phyloP scores from a whole-genome alignment of 164 flowering plant species.

The Buxus sempervirens region DNA sequence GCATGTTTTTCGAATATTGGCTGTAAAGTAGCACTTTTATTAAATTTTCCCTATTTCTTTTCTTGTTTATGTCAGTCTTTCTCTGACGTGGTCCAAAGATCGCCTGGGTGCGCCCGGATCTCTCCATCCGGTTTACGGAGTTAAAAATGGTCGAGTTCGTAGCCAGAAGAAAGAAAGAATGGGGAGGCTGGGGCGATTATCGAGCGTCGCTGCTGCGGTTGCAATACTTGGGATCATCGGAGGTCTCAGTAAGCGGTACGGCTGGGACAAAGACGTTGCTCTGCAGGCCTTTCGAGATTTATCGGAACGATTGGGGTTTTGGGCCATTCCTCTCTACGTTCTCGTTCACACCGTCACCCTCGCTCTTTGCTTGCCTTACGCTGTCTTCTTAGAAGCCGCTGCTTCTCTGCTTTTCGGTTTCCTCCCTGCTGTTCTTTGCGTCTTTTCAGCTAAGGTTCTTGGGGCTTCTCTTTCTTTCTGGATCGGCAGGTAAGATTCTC shows the following conservation, averaged over 20 bases:
- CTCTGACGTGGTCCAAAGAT: too few species aligned
- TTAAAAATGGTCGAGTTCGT: too few species aligned
- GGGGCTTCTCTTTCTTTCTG: slow-evolving; percentile 89
- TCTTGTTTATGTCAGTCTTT: too few species aligned
- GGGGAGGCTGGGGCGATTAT: slow-evolving; percentile 15
- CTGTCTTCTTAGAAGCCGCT: slow-evolving; percentile 88
- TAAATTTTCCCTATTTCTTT: too few species aligned
- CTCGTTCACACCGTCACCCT: slow-evolving; percentile 67
- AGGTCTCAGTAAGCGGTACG: slow-evolving; percentile 23
- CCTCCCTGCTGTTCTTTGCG: slow-evolving; percentile 72
- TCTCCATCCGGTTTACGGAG: too few species aligned
- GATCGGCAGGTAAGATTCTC: slow-evolving; percentile 59
- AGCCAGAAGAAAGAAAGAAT: not conserved
- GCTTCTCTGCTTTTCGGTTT: slow-evolving; percentile 89
- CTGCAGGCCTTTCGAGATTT: slow-evolving; percentile 31
- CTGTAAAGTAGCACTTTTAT: too few species aligned
- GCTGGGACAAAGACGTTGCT: slow-evolving; percentile 45
- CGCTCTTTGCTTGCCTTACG: slow-evolving; percentile 82
- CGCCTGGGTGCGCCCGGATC: too few species aligned
- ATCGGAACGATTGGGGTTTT: slow-evolving; percentile 60
- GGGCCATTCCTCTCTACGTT: slow-evolving; percentile 89
- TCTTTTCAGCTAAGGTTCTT: slow-evolving; percentile 81
- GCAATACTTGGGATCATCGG: slow-evolving; percentile 22
- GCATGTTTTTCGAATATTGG: too few species aligned
- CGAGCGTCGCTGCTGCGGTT: slow-evolving; percentile 18